These are phyloP conservation scores for Mycena vitilis DNA, from an alignment of 768 basidiomycete species.

Conservation along the genomic window DNA sequence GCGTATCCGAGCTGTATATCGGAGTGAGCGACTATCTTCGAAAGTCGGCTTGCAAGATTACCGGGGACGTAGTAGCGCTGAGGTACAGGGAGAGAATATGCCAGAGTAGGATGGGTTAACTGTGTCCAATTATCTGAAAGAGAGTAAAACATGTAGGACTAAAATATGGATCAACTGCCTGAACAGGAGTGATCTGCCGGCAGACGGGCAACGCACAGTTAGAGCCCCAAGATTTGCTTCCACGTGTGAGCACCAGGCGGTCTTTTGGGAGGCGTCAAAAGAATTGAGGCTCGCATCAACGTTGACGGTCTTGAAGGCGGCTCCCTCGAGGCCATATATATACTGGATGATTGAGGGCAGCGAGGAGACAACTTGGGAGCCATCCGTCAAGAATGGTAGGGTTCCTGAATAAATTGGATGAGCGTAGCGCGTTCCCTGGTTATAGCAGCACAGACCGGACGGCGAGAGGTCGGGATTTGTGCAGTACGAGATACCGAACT, in stretches of 20 bases:
- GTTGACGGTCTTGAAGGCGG: slow-evolving; percentile 52
- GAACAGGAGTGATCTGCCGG: neutral
- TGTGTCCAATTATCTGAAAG: slow-evolving; percentile 70
- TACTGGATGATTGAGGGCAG: slow-evolving; percentile 75
- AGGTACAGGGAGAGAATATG: slow-evolving; percentile 69
- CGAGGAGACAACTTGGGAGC: slow-evolving; percentile 59
- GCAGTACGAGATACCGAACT: slow-evolving; percentile 71
- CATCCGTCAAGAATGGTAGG: slow-evolving; percentile 78
- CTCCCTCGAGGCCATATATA: slow-evolving; percentile 54
- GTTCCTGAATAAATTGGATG: slow-evolving; percentile 60
- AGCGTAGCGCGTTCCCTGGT: neutral
- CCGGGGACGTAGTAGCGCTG: slow-evolving; percentile 79
- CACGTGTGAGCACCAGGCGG: slow-evolving; percentile 75
- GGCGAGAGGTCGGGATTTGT: slow-evolving; percentile 80
- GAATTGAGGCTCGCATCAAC: slow-evolving; percentile 61
- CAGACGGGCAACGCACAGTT: slow-evolving; percentile 60
- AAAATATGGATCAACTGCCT: slow-evolving; percentile 6
- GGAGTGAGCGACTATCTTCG: no score
- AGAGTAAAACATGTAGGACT: slow-evolving; percentile 77
- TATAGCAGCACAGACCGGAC: slow-evolving; percentile 59
- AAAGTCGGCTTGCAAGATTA: no score
- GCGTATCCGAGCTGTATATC: slow-evolving; percentile 58
- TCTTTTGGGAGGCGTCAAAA: slow-evolving; percentile 62
- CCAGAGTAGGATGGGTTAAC: slow-evolving; percentile 66
- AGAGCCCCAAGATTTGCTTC: slow-evolving; percentile 77